Conservation (phyloP, 129 eudicot genomes). For the Helichrysum umbraculigerum region DNA sequence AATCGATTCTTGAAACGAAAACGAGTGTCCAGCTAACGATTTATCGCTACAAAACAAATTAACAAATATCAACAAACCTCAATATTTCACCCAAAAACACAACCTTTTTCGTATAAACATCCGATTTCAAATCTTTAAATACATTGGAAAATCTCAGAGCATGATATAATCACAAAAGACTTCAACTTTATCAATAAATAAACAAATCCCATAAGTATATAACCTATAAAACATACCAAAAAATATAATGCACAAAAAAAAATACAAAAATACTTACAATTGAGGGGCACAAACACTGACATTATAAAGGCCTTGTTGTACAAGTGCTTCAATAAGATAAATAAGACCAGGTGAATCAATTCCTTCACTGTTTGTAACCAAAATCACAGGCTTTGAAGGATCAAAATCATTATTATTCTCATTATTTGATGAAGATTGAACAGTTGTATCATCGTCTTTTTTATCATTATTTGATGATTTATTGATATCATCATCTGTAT, state of each 20-base stretch:
- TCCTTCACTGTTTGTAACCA: slow-evolving; percentile 88
- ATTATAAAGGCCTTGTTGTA: slow-evolving; percentile 57
- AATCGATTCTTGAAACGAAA: slow-evolving; percentile 65
- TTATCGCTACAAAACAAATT: slow-evolving; percentile 55
- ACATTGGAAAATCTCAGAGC: neutral
- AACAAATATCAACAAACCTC: slow-evolving; percentile 17
- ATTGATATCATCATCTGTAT: neutral
- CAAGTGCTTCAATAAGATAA: slow-evolving; percentile 70
- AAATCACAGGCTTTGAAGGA: slow-evolving; percentile 58
- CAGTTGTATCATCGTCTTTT: slow-evolving; percentile 36
- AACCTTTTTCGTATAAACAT: neutral
- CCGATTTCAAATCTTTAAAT: neutral
- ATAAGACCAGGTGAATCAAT: slow-evolving; percentile 81
- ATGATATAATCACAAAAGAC: too few relatives aligned
- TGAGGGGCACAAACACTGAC: slow-evolving; percentile 91
- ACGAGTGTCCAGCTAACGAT: slow-evolving; percentile 74
- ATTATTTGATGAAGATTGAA: slow-evolving; percentile 29
- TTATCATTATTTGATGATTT: slow-evolving; percentile 15
- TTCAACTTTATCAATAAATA: neutral
- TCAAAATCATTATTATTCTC: slow-evolving; percentile 19
- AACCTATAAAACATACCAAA: neutral
- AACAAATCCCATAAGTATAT: neutral
- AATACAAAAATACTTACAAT: slow-evolving; percentile 38
- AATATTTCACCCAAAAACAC: neutral
- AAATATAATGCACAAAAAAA: neutral